A percentile compares a stretch with the other conserved stretches of the same genome.
Evolutionary conservation across 768 basidiomycete species (phyloP).

Genomic region (Leucocoprinus leucothites): DNA sequence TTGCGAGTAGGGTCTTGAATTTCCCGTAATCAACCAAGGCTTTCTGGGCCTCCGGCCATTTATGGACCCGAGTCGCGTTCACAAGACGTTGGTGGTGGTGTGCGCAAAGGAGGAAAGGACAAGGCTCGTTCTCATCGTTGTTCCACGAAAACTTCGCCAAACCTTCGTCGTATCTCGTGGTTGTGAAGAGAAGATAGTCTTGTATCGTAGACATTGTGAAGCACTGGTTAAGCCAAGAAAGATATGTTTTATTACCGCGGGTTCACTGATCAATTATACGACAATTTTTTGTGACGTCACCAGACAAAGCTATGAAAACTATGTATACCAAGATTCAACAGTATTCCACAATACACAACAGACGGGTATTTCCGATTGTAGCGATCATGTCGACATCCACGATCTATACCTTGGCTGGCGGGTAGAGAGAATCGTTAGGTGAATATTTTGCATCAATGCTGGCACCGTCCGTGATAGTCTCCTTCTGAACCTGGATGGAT

Average conservation of each 20-base stretch:
- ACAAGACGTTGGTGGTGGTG: slow-evolving; percentile 61
- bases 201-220: neutral
- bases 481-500: slow-evolving; percentile 15
- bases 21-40: slow-evolving; percentile 32
- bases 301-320: neutral
- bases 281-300: neutral
- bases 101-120: slow-evolving; percentile 57
- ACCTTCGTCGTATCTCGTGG: slow-evolving; percentile 56
- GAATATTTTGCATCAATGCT: slow-evolving; percentile 7
- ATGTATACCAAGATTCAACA: neutral
- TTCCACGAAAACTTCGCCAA: slow-evolving; percentile 55
- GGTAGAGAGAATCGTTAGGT: slow-evolving; percentile 2
- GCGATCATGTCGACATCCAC: no score
- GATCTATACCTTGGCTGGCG: neutral
- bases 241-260: neutral
- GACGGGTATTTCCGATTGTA: neutral
- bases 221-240: neutral
- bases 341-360: neutral
- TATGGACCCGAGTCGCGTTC: slow-evolving; percentile 46
- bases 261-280: neutral
- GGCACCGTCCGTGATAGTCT: slow-evolving; percentile 14
- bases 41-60: slow-evolving; percentile 39
- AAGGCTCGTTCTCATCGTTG: slow-evolving; percentile 46
- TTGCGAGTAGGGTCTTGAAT: slow-evolving; percentile 43
- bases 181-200: slow-evolving; percentile 42